These are phyloP conservation scores for Firmiana major DNA, from an alignment of 345 rosid species.

Conservation along the genomic window DNA sequence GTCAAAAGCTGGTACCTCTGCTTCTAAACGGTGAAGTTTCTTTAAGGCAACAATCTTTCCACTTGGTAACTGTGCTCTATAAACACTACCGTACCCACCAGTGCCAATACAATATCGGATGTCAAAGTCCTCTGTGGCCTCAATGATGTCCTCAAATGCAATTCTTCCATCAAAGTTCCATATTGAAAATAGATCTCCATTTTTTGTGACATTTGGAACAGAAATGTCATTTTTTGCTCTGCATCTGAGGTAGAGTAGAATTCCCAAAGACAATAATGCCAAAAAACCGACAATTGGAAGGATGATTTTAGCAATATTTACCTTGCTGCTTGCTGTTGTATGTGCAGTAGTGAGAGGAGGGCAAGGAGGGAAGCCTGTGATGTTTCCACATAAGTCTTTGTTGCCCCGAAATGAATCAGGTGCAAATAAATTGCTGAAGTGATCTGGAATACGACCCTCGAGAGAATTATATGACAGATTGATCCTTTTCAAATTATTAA, in stretches of 20 bases:
- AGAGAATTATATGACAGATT: neutral
- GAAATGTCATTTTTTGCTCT: neutral
- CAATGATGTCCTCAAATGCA: slow-evolving; percentile 11
- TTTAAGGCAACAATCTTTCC: neutral
- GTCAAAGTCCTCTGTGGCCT: slow-evolving; percentile 1
- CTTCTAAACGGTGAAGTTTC: neutral
- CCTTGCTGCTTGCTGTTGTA: too few species aligned
- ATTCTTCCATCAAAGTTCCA: slow-evolving; percentile 11
- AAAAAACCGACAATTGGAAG: neutral
- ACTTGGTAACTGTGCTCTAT: neutral
- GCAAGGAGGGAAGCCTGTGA: neutral
- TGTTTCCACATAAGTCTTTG: neutral
- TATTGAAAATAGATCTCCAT: neutral
- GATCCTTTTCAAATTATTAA: too few species aligned
- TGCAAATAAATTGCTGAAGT: neutral
- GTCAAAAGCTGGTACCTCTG: neutral
- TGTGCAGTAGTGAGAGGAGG: too few species aligned
- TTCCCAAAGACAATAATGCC: neutral
- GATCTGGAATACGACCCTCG: neutral
- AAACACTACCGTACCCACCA: slow-evolving; percentile 1
- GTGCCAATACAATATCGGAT: neutral
- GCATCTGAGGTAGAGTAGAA: neutral
- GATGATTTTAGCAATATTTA: neutral
- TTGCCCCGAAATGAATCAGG: neutral
- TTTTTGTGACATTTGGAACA: neutral